Conservation (phyloP, 148 eudicot genomes). For the Cornus controversa region DNA sequence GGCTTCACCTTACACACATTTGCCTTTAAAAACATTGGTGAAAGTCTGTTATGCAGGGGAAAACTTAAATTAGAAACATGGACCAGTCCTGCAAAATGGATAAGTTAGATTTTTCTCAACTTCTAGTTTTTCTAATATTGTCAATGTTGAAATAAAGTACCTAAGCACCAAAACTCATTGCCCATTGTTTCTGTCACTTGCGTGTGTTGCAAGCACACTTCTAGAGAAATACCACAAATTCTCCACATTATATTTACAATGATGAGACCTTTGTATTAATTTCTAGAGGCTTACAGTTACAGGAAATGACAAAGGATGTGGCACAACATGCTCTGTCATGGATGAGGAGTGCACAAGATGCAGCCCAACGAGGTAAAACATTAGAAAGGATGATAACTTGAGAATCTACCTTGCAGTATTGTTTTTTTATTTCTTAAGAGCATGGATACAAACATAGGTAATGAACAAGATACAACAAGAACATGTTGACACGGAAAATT, state of each 20-base stretch:
- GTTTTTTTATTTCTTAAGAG: not conserved
- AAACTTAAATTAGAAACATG: not conserved
- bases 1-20: not conserved
- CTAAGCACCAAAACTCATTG: too few relatives aligned
- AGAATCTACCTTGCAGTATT: not conserved
- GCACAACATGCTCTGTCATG: slow-evolving; percentile 60
- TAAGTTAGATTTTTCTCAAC: too few relatives aligned
- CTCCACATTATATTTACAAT: too few relatives aligned
- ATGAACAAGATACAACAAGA: too few relatives aligned
- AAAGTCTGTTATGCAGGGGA: not conserved
- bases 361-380: slow-evolving; percentile 58
- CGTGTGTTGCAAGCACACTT: not conserved
- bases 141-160: too few relatives aligned
- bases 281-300: slow-evolving; percentile 44
- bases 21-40: not conserved
- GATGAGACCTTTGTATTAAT: not conserved
- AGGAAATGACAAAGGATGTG: slow-evolving; percentile 54
- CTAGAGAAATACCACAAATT: not conserved
- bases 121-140: too few relatives aligned
- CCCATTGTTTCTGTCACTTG: too few relatives aligned
- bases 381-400: not conserved
- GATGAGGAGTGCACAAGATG: slow-evolving; percentile 67
- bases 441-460: too few relatives aligned
- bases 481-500: too few relatives aligned
- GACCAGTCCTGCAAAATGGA: not conserved